Conservation (phyloP, 768 basidiomycete genomes). For the Trametes meyenii region DNA sequence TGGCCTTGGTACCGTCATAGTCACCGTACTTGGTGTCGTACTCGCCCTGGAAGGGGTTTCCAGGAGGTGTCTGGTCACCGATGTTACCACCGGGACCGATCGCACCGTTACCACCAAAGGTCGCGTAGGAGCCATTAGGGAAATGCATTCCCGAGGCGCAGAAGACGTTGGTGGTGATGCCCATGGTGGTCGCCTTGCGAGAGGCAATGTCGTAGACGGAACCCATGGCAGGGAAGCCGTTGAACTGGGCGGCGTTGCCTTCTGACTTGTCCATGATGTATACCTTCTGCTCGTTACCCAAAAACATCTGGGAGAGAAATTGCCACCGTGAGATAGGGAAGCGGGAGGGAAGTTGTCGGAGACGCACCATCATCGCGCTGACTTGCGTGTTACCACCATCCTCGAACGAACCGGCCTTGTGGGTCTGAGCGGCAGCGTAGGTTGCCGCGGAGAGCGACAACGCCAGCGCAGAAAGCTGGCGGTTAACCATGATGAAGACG, state of each 20-base stretch:
- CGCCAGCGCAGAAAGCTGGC: conserved; percentile 43
- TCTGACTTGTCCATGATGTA: conserved; percentile 94
- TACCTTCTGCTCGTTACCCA: conserved; percentile 78
- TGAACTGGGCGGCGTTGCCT: conserved; percentile 65
- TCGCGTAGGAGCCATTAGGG: conserved; percentile 74
- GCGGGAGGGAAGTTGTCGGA: conserved; percentile 5
- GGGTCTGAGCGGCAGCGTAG: conserved; percentile 20
- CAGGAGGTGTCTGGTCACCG: conserved; percentile 47
- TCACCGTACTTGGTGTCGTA: conserved; percentile 76
- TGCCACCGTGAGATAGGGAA: background rate
- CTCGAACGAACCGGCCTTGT: conserved; percentile 35
- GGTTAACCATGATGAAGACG: conserved; percentile 17
- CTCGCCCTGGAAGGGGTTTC: conserved; percentile 45
- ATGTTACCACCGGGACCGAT: conserved; percentile 65
- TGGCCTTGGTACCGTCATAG: conserved; percentile 77
- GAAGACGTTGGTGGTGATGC: conserved; percentile 73
- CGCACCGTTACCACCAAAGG: conserved; percentile 81
- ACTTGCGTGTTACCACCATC: conserved; percentile 45
- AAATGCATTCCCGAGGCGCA: conserved; percentile 84
- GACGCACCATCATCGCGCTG: conserved; percentile 57
- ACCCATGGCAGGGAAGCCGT: conserved; percentile 76
- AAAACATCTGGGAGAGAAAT: conserved; percentile 59
- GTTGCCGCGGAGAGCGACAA: conserved; percentile 46
- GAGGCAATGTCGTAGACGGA: conserved; percentile 71
- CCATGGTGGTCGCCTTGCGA: conserved; percentile 65